These are phyloP conservation scores for Penicillium nordicum DNA, from an alignment of 2,329 filamentous ascomycete species.

Conservation along the genomic window DNA sequence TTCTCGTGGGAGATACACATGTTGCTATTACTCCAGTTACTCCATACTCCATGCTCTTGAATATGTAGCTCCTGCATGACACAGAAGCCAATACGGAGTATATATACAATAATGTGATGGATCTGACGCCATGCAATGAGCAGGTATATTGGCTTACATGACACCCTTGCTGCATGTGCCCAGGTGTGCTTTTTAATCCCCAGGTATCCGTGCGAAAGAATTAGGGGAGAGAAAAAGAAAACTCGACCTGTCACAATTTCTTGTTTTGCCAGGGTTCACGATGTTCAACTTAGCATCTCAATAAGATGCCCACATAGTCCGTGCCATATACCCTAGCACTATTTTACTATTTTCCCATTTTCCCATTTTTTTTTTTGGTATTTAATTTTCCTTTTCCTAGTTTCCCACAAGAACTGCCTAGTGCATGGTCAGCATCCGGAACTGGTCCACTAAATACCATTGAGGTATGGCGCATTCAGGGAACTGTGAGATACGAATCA, in stretches of 20 bases:
- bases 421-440: constrained; percentile 2
- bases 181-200: background rate
- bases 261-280: background rate
- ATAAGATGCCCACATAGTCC: background rate
- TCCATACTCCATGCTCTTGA: background rate
- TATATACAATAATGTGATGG: background rate
- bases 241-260: background rate
- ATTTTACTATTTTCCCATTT: no score
- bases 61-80: constrained; percentile 4
- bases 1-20: background rate
- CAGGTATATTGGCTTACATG: background rate
- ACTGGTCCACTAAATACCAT: background rate
- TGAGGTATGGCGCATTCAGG: background rate
- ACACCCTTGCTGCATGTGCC: constrained; percentile 2
- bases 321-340: background rate
- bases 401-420: background rate
- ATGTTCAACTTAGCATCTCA: background rate
- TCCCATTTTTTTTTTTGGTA: background rate
- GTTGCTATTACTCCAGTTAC: background rate
- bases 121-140: background rate
- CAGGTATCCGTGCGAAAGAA: background rate
- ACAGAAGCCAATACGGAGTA: background rate
- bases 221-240: background rate
- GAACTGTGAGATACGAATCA: background rate
- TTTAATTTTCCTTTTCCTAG: background rate